Evolutionary conservation across 192 early-diverging fungal genomes (phyloP), one percentile per base, ranked within the genome.

Genomic region (Entomortierella beljakovae): DNA sequence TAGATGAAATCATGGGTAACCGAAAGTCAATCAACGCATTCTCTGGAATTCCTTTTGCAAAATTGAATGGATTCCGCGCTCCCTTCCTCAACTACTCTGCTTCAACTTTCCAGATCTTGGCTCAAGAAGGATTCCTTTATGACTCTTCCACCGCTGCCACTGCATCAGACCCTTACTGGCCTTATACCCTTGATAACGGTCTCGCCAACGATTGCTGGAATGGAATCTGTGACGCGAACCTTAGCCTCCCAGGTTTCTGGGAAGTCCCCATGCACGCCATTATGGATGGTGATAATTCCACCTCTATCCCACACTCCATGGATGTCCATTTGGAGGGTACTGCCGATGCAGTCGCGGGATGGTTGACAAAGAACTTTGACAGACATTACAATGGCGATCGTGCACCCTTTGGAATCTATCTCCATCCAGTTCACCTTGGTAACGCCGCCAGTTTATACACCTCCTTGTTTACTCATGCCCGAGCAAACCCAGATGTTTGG

Each of bases 181-280:
- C 91, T 29, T 92, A 91, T 65, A 92, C 91, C 6, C 67, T 90
- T 23, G 91, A 92, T 56, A 76, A 88, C 70, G 91, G 91, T 61
- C 29, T 90, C 10, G 70, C 82, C 34, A 88, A 90, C 49, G 89
- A 90, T 64, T 88, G 86, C 55, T 85, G 81, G 81, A 85, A 71
- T 49, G 80, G 83, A 13, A 83, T 86, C 28, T 91, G 90, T 53
- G 70, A 80, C 52, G n/a, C 52, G 71, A 23, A 52, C 64, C 4
- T 61, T 81, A 32, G 66, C 63, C 18, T 54, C 83, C 87, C 88
- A 3, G 89, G 89, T n/a, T 72, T 92, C 52, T 92, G 88, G 87
- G 89, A 92, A 79, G 75, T 92, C 38, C 90, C 90, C 20, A 89
- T 92, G 85, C 82, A 88, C 48, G 71, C 83, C 25, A 74, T 89